phyloP scores from a whole-genome alignment of 2,329 filamentous ascomycete genomes.

The Chrysoporthe austroafricana region DNA sequence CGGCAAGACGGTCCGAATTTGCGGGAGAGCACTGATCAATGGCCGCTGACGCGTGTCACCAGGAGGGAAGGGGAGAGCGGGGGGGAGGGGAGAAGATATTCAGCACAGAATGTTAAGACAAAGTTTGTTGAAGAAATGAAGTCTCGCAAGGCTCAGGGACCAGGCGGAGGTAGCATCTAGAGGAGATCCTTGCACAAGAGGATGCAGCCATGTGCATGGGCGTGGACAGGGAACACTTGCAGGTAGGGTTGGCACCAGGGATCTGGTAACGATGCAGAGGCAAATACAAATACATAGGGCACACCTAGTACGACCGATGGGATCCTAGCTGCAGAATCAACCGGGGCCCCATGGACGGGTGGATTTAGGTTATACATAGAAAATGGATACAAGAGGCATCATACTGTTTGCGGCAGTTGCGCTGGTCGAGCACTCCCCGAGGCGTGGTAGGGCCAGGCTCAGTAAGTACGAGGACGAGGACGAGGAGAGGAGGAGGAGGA shows the following conservation, averaged over 20 bases:
- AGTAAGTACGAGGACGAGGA: background rate
- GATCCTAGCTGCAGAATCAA: background rate
- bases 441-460: background rate
- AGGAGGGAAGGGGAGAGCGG: background rate
- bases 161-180: slow-evolving; percentile 12
- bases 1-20: background rate
- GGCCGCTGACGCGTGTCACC: background rate
- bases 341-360: background rate
- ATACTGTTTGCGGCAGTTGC: background rate
- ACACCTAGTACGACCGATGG: background rate
- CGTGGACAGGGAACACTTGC: background rate
- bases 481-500: background rate
- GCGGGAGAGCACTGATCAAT: background rate
- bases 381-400: background rate
- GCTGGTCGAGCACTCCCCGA: background rate
- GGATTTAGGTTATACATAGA: background rate
- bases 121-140: background rate
- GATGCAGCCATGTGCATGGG: slow-evolving; percentile 17
- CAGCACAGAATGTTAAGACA: background rate
- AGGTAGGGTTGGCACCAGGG: slow-evolving; percentile 1
- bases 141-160: background rate
- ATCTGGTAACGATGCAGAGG: slow-evolving; percentile 1
- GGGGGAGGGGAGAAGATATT: background rate
- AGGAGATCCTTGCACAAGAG: slow-evolving; percentile 10
- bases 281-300: background rate